Conservation (phyloP, 163 green algal genomes). For the Chlamydomonas reinhardtii region DNA sequence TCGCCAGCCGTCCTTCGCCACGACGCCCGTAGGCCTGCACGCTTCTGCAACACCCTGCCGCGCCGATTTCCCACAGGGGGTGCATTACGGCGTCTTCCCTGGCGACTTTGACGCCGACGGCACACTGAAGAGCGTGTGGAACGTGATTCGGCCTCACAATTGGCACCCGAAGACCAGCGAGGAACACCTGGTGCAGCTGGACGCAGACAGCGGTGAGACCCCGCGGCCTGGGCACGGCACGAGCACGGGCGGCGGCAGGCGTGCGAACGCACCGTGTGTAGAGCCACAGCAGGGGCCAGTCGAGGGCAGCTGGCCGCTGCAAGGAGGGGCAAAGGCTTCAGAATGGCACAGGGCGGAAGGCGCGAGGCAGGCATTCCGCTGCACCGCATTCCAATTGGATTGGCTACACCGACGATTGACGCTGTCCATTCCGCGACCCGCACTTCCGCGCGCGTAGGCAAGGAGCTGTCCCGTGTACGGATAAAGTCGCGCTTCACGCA, state of each 20-base stretch:
- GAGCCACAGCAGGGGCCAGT: neutral
- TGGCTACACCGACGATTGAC: too few species aligned
- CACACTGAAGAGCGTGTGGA: constrained; percentile 65
- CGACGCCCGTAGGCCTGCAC: too few species aligned
- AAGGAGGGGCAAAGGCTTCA: too few species aligned
- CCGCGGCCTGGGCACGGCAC: neutral
- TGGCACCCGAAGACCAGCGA: constrained; percentile 62
- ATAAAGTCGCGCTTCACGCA: constrained; percentile 71
- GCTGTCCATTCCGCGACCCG: too few species aligned
- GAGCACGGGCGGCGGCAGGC: too few species aligned
- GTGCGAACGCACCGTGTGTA: neutral
- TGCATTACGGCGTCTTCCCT: constrained; percentile 80
- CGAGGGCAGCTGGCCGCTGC: too few species aligned
- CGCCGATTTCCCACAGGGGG: constrained; percentile 47
- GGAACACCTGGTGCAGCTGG: constrained; percentile 76
- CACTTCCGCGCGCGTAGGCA: constrained; percentile 5
- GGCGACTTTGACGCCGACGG: constrained; percentile 46
- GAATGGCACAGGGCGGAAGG: too few species aligned
- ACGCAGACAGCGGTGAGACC: constrained; percentile 59
- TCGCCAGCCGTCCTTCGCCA: too few species aligned
- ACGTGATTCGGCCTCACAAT: constrained; percentile 77
- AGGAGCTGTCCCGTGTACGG: constrained; percentile 56
- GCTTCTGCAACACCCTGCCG: too few species aligned
- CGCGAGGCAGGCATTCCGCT: too few species aligned
- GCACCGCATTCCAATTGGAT: too few species aligned